A percentile compares a stretch with the other conserved stretches of the same genome.
phyloP scores from a whole-genome alignment of 176 grass and related monocot genomes.

The Paspalum vaginatum region DNA sequence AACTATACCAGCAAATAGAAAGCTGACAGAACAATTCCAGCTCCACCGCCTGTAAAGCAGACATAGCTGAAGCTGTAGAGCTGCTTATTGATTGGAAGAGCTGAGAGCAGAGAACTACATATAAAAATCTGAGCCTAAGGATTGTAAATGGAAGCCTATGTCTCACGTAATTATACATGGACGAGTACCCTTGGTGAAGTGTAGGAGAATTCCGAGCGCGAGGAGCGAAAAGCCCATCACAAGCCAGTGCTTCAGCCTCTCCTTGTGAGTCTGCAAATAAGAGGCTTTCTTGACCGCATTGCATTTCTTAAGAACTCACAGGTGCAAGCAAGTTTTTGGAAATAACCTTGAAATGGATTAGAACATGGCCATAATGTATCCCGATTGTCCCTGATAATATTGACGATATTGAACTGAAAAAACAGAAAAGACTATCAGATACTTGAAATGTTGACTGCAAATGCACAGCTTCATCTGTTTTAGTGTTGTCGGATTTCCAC shows the following conservation, averaged over 20 bases:
- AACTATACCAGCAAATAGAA: constrained; percentile 72
- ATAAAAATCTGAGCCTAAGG: not conserved
- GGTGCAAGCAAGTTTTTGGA: not conserved
- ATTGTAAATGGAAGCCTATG: not conserved
- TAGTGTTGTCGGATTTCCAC: constrained; percentile 20
- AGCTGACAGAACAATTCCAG: constrained; percentile 63
- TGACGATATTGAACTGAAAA: constrained; percentile 51
- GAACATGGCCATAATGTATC: constrained; percentile 59
- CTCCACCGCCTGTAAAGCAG: constrained; percentile 67
- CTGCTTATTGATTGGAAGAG: constrained; percentile 85
- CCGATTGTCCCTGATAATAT: constrained; percentile 61
- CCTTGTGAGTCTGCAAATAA: constrained; percentile 50
- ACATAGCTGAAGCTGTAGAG: constrained; percentile 82
- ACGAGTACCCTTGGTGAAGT: constrained; percentile 66
- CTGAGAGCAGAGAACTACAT: constrained; percentile 31
- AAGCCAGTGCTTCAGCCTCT: constrained; percentile 75
- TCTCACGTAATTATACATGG: not conserved
- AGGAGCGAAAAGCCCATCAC: constrained; percentile 56
- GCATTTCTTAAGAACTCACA: not conserved
- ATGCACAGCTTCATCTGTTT: not conserved
- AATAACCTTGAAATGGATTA: constrained; percentile 62
- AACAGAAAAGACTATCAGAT: not conserved
- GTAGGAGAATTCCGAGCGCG: constrained; percentile 55
- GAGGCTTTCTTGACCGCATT: constrained; percentile 9
- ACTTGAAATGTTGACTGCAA: not conserved